Base-by-base conservation (phyloP, 139 green algal species). In the Coelastrella sp. region DNA sequence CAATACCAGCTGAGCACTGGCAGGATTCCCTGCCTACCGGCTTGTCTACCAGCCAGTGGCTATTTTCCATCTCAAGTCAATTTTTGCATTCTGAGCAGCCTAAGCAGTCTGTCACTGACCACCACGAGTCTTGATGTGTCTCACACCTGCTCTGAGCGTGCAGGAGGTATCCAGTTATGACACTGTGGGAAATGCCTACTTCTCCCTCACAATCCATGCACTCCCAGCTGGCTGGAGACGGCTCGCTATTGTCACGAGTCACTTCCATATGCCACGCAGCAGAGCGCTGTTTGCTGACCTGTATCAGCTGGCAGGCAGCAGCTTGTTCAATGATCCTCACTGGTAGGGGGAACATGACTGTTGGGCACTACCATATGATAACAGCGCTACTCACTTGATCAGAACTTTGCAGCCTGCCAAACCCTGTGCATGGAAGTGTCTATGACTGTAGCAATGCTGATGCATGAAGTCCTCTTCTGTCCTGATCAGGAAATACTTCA, bases 161-260 rank as follows among this genome's bases (percentile, higher is more conserved):
- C 97, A 98, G 74, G 96, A 98, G 74, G 84, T 89, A 5, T 94
- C 95, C 11, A 96, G 91, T 25, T 97, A 97, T 90, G 96, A 98
- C 93, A 98, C 96, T 7, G 94, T 97, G 4, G 89, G 89, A 75
- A 99, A 99, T 91, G 97, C 92, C 57, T 98, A 96, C 89, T 99
- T 98, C 85, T 90, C 88, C 5, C 88, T 97, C 6, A 92, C 93
- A 61, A 97, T 97, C 75, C 97, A 99, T 84, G 94, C 95, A 9
- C 24, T 98, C 6, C 97, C 97, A 9, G 91, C 93, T 27, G 91
- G 92, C 22, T 99, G 97, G 97, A 84, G 90, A 25, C 76, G 81
- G n/a, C 7, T 95, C 15, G 89, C 91, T 0, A 87, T 97, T 3
- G 91, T 98, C 6, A 90, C 96, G 5, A 95, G 90, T 83, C 91